Base-by-base conservation (phyloP, 1,284 basidiomycete genomes). In the Ustilago bromivora region DNA sequence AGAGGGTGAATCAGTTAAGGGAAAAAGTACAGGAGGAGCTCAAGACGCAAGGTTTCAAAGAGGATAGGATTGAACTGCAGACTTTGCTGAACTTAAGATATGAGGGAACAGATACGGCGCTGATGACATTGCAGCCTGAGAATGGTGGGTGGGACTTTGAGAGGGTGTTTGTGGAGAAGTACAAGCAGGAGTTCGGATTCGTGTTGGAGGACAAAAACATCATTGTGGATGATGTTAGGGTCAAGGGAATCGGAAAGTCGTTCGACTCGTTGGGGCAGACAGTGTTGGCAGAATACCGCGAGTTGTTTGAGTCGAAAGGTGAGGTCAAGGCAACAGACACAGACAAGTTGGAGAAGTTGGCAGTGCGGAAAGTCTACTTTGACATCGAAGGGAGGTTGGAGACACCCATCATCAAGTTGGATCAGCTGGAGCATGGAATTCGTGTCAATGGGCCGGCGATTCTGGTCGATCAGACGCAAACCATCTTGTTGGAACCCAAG, bases 381-480 rank as follows among this genome's bases (percentile, higher is more conserved):
- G 93, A 94, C 81, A 89, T 88, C 40, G 79, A 91, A 2, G 93
- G 93, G 0, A 88, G 94, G 31, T 89, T 93, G 47, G 89, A 93
- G 60, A 94, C 94, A 0, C 94, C 94, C 0, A 92, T 98, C 23
- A 94, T 90, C 85, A 84, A 92, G 78, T 87, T 98, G 66, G 90
- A 90, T 51, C 87, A 89, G 12, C 85, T 98, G 60, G 87, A 88
- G 0, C 87, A 90, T 5, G 95, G 95, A 4, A 91, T 94, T 67
- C 87, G 88, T 34, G 88, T 98, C 36, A 84, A 88, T 36, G 94
- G 95, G 0, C 94, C 95, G 2, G 93, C 93, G 28, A 92, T 96
- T 89, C 91, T 96, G 71, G 93, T 97, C 77, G 95, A 97, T 86
- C 89, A 94, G 81, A 97, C 95, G 15, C 95, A 96, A 88, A 96